These are phyloP conservation scores for Naumovozyma baii DNA, from an alignment of 805 yeast species.

Conservation along the genomic window DNA sequence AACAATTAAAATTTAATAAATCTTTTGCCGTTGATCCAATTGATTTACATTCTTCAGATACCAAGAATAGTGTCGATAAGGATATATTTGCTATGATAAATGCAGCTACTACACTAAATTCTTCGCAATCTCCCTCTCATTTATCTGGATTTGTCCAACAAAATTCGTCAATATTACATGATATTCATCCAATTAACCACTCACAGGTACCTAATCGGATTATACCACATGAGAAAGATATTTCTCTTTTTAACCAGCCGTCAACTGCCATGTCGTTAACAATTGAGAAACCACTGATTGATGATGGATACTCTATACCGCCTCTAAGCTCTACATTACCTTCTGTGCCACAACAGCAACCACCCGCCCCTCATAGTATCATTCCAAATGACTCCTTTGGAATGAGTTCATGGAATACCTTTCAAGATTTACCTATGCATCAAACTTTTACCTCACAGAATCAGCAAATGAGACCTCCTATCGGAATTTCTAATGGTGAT, in stretches of 20 bases:
- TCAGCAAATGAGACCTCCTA: slow-evolving; percentile 3
- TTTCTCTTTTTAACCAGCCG: neutral
- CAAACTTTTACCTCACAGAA: neutral
- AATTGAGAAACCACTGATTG: neutral
- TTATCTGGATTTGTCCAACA: slow-evolving; percentile 11
- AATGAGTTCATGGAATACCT: slow-evolving; percentile 3
- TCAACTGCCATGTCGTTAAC: neutral
- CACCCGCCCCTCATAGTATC: slow-evolving; percentile 1
- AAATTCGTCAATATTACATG: neutral
- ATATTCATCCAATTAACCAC: neutral
- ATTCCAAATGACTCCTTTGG: neutral
- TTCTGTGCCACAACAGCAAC: neutral
- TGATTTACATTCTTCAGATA: neutral
- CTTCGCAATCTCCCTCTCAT: slow-evolving; percentile 17
- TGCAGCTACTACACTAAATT: slow-evolving; percentile 20
- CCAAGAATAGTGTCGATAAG: slow-evolving; percentile 11
- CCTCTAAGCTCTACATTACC: neutral
- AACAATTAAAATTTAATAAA: neutral
- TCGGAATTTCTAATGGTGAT: slow-evolving; percentile 5
- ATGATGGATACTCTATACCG: neutral
- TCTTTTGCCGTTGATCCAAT: too few relatives aligned
- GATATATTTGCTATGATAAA: slow-evolving; percentile 23
- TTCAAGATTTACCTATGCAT: neutral
- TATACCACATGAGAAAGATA: neutral
- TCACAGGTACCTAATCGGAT: neutral